Evolutionary conservation across 2,329 filamentous ascomycete species (phyloP).

Genomic region (Arthrobotrys musiformis): DNA sequence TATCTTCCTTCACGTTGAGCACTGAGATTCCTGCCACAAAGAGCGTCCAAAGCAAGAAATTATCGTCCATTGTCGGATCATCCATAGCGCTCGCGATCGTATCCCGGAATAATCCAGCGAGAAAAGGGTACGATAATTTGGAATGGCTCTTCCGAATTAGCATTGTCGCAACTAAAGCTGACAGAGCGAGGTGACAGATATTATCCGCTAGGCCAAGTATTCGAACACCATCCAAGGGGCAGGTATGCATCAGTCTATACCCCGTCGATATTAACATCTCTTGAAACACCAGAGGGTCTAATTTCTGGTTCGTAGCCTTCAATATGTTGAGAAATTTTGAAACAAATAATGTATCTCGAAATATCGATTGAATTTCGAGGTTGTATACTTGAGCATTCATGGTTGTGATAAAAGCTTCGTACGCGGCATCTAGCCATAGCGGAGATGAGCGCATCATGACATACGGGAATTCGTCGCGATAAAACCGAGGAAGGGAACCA

Average conservation of each 20-base stretch:
- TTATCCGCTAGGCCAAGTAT: background rate
- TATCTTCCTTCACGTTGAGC: background rate
- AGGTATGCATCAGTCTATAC: slow-evolving; percentile 20
- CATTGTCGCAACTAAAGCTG: slow-evolving; percentile 31
- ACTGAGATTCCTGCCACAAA: slow-evolving; percentile 30
- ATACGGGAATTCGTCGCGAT: slow-evolving; percentile 45
- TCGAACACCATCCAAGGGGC: slow-evolving; percentile 3
- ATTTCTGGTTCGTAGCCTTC: background rate
- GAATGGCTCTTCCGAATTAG: slow-evolving; percentile 13
- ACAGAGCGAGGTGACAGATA: slow-evolving; percentile 20
- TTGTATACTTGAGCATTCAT: slow-evolving; percentile 18
- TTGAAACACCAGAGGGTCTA: slow-evolving; percentile 30
- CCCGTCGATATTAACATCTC: slow-evolving; percentile 30
- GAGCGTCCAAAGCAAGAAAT: slow-evolving; percentile 29
- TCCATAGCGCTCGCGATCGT: background rate
- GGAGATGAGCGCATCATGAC: slow-evolving; percentile 7
- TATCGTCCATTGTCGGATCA: background rate
- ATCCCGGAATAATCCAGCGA: background rate
- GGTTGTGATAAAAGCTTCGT: slow-evolving; percentile 25
- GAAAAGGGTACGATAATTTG: slow-evolving; percentile 12
- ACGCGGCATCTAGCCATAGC: background rate
- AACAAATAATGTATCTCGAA: slow-evolving; percentile 32
- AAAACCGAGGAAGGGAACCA: slow-evolving; percentile 30
- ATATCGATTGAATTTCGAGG: slow-evolving; percentile 1
- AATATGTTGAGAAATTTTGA: slow-evolving; percentile 26